phyloP scores from a whole-genome alignment of 169 alveolate species.

The Condylostoma magnum region DNA sequence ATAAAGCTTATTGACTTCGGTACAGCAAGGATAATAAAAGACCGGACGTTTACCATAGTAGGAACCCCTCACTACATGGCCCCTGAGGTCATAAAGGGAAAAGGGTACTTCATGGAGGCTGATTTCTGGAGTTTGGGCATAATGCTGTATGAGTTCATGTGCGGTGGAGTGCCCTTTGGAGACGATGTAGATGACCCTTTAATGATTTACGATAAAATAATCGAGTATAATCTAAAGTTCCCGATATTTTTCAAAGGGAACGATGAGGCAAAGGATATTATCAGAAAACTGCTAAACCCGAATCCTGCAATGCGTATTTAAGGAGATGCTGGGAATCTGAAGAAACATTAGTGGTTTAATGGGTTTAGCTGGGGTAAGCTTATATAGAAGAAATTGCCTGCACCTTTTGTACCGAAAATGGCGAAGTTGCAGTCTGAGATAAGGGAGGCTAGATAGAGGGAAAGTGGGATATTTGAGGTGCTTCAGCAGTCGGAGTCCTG shows the following conservation, averaged over 20 bases:
- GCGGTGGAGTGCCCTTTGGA: constrained; percentile 77
- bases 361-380: constrained; percentile 43
- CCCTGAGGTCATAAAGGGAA: constrained; percentile 90
- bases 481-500: too few relatives aligned
- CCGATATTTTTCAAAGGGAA: constrained; percentile 39
- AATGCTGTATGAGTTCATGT: constrained; percentile 70
- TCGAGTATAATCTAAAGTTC: constrained; percentile 27
- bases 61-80: constrained; percentile 98
- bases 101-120: constrained; percentile 61
- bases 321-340: constrained; percentile 25
- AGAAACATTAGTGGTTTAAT: constrained; percentile 40
- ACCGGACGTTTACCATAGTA: constrained; percentile 91
- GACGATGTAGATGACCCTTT: constrained; percentile 57
- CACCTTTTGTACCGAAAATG: too few relatives aligned
- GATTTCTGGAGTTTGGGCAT: constrained; percentile 82
- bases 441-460: too few relatives aligned
- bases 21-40: constrained; percentile 91
- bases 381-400: background rate
- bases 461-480: too few relatives aligned
- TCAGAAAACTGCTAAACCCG: constrained; percentile 28
- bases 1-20: constrained; percentile 95
- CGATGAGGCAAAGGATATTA: constrained; percentile 22
- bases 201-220: constrained; percentile 54
- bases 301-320: constrained; percentile 30
- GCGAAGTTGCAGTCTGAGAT: too few relatives aligned